Base-by-base conservation (phyloP, 1,284 basidiomycete species). In the Xanthoconium separans region DNA sequence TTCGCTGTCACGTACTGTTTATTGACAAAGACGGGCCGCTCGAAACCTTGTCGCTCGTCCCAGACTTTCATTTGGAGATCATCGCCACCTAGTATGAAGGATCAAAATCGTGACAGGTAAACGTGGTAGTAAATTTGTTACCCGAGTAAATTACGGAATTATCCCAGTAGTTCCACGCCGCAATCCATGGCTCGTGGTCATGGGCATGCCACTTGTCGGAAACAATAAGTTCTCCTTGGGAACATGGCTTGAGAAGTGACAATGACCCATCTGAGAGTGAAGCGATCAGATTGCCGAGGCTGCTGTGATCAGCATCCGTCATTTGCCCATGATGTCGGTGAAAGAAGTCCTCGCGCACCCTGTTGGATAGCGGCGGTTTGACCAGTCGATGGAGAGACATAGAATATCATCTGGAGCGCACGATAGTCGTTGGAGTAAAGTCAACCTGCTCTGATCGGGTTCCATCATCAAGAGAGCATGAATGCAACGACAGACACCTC, bases 181-280 rank as follows among this genome's bases (percentile, higher is more conserved):
- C 85, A 45, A 94, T 87, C 97, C 97, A 99, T 0, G 96, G 91
- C 69, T 99, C 97, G 64, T 85, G 88, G 56, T 95, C 93, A 67
- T 99, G 97, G 6, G 93, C 96, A 53, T 82, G 75, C 95, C 96
- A 99, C 2, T 75, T 76, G 16, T 79, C 68, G 2, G 71, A 70
- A 2, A 87, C 67, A 0, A 66, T 50, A 13, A 90, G 70, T 4
- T 71, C 72, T 10, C 74, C 72, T 4, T 68, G 64, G 0, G 77
- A 70, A 22, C 73, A 70, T 2, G 80, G 77, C 33, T 68, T 73
- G 6, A 95, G 73, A 16, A 91, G 73, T 20, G 83, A 79, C 18
- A 97, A 66, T 2, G 75, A 77, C 5, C 94, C 93, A 58, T 87
- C 80, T 0, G 94, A 96, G 15, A 92, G 76, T 4, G 95, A 96